Evolutionary conservation across 2,329 filamentous ascomycete species (phyloP).

Genomic region (Neocucurbitaria cava): DNA sequence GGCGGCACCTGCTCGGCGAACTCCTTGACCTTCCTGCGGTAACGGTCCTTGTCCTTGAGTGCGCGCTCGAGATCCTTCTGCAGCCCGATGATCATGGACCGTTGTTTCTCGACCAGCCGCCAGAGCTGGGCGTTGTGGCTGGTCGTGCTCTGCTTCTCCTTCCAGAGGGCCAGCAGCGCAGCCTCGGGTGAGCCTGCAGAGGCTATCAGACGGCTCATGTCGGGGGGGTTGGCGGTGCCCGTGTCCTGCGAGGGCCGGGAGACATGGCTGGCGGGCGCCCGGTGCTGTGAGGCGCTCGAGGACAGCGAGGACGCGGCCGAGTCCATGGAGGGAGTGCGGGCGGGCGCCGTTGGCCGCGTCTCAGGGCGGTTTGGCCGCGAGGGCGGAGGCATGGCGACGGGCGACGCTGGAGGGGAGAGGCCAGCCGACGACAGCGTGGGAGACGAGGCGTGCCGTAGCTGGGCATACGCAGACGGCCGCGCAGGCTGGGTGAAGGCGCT

Average conservation of each 20-base stretch:
- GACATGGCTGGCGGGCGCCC: conserved; percentile 63
- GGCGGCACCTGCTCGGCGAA: conserved; percentile 58
- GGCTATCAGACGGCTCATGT: conserved; percentile 80
- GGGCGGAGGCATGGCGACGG: conserved; percentile 44
- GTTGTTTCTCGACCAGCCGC: conserved; percentile 95
- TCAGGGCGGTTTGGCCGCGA: conserved; percentile 46
- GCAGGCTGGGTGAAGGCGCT: conserved; percentile 23
- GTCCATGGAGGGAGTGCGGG: conserved; percentile 88
- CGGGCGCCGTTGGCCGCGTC: conserved; percentile 44
- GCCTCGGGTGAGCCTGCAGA: conserved; percentile 89
- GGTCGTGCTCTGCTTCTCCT: conserved; percentile 87
- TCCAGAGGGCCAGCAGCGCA: conserved; percentile 84
- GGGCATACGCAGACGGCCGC: conserved; percentile 40
- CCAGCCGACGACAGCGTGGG: conserved; percentile 40
- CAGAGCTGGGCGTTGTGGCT: conserved; percentile 93
- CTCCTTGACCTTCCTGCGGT: conserved; percentile 89
- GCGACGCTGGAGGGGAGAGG: conserved; percentile 45
- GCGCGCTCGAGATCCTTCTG: conserved; percentile 94
- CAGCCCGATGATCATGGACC: conserved; percentile 88
- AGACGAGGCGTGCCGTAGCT: conserved; percentile 45
- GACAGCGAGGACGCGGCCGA: conserved; percentile 78
- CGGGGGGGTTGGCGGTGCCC: conserved; percentile 65
- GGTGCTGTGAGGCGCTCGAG: conserved; percentile 53
- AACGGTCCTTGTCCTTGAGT: conserved; percentile 92
- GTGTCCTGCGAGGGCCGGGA: conserved; percentile 64